A percentile compares a stretch with the other conserved stretches of the same genome.
These are phyloP conservation scores for Alliaria petiolata DNA, from an alignment of 345 rosid genomes.

Conservation along the genomic window DNA sequence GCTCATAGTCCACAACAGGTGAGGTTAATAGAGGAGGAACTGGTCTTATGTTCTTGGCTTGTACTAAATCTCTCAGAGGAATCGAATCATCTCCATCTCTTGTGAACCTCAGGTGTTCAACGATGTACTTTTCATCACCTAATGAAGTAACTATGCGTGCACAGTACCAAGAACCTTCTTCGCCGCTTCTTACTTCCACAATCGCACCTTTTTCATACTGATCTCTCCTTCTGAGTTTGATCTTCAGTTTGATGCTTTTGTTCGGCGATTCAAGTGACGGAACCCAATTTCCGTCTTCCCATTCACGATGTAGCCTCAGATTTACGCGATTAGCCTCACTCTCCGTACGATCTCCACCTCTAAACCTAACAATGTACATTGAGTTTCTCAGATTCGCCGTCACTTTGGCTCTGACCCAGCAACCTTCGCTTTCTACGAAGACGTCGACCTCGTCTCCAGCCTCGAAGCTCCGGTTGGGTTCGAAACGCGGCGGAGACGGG, in stretches of 20 bases:
- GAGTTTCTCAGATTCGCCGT: slow-evolving; percentile 29
- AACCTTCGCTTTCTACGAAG: slow-evolving; percentile 25
- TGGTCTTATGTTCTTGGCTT: slow-evolving; percentile 41
- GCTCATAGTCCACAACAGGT: slow-evolving; percentile 22
- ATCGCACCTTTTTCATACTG: neutral
- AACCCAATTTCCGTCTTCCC: slow-evolving; percentile 44
- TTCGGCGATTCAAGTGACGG: slow-evolving; percentile 28
- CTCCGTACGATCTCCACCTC: neutral
- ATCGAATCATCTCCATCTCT: slow-evolving; percentile 38
- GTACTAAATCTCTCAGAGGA: slow-evolving; percentile 44
- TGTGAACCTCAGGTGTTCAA: slow-evolving; percentile 44
- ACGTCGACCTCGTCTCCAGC: slow-evolving; percentile 47
- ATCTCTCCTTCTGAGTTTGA: slow-evolving; percentile 9
- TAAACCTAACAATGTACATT: slow-evolving; percentile 38
- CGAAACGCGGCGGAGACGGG: slow-evolving; percentile 37
- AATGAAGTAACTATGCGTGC: slow-evolving; percentile 33
- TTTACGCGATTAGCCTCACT: slow-evolving; percentile 32
- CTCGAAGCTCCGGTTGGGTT: slow-evolving; percentile 22
- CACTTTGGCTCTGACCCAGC: slow-evolving; percentile 44
- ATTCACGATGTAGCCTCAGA: slow-evolving; percentile 52
- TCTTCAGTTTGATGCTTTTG: slow-evolving; percentile 28
- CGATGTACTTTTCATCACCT: slow-evolving; percentile 42
- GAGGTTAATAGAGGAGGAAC: slow-evolving; percentile 43
- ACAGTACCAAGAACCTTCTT: slow-evolving; percentile 62
- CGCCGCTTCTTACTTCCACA: slow-evolving; percentile 18